These are phyloP conservation scores for Ascodesmis nigricans DNA, from an alignment of 495 filamentous ascomycete genomes.

Conservation along the genomic window DNA sequence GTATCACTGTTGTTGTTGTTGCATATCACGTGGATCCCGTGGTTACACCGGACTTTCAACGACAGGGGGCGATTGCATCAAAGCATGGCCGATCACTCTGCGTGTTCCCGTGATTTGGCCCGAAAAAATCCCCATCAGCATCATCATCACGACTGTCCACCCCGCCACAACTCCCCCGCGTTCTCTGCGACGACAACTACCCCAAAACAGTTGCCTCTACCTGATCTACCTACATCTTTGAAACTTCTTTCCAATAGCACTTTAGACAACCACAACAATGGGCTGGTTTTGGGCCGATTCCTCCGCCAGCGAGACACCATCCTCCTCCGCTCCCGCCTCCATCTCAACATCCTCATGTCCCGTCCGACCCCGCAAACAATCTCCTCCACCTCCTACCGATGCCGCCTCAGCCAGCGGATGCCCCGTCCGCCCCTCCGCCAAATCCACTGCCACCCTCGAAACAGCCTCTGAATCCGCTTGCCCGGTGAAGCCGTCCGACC, in stretches of 20 bases:
- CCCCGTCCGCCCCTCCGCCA: slow-evolving; percentile 25
- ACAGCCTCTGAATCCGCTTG: slow-evolving; percentile 29
- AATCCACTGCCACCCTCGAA: slow-evolving; percentile 27
- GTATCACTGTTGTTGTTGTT: too few species aligned
- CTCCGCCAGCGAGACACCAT: too few species aligned
- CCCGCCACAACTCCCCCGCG: neutral
- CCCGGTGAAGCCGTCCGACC: slow-evolving; percentile 27
- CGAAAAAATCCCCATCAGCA: too few species aligned
- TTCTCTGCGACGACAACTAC: slow-evolving; percentile 1
- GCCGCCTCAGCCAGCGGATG: slow-evolving; percentile 21
- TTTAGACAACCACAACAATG: slow-evolving; percentile 30
- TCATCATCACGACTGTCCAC: neutral
- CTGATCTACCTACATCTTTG: too few species aligned
- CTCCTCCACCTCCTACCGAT: slow-evolving; percentile 25
- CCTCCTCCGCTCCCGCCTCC: slow-evolving; percentile 24
- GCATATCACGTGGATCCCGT: too few species aligned
- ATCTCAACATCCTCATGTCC: slow-evolving; percentile 22
- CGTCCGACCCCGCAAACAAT: slow-evolving; percentile 16
- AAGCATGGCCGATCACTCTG: too few species aligned
- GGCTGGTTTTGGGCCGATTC: slow-evolving; percentile 98
- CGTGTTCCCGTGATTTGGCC: too few species aligned
- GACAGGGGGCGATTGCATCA: too few species aligned
- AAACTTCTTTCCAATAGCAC: too few species aligned
- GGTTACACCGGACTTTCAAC: too few species aligned
- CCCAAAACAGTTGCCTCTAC: neutral